These are phyloP conservation scores for Dendrobium huoshanense DNA, from an alignment of 106 monocot species.

Conservation along the genomic window DNA sequence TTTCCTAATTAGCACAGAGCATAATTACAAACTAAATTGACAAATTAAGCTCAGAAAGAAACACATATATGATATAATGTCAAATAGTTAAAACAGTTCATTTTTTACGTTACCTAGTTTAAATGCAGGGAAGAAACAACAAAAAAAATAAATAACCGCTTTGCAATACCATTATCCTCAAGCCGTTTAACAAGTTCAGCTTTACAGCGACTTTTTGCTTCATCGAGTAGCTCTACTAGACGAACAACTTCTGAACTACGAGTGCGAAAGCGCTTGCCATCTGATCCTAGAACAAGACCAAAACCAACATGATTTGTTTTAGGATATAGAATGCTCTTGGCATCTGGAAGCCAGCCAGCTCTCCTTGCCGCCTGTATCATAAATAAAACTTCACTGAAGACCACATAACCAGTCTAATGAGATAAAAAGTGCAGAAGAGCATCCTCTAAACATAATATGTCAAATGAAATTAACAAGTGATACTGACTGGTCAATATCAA, in stretches of 20 bases:
- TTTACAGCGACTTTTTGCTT: conserved; percentile 84
- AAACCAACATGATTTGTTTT: conserved; percentile 79
- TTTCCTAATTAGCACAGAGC: conserved; percentile 42
- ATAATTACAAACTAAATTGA: background rate
- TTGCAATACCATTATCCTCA: conserved; percentile 54
- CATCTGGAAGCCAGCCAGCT: conserved; percentile 63
- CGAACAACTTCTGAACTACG: conserved; percentile 90
- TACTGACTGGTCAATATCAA: background rate
- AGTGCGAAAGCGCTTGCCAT: conserved; percentile 92
- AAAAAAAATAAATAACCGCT: background rate
- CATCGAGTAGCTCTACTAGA: conserved; percentile 87
- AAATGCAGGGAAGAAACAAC: background rate
- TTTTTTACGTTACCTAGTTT: background rate
- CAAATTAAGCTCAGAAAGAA: background rate
- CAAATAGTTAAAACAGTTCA: background rate
- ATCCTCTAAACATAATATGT: background rate
- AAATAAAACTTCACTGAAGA: background rate
- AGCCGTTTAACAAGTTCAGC: conserved; percentile 66
- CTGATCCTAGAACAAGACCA: conserved; percentile 87
- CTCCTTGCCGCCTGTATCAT: conserved; percentile 22
- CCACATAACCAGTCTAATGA: background rate
- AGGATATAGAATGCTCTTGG: conserved; percentile 25
- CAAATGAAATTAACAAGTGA: background rate
- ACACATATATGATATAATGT: background rate
- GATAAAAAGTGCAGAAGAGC: background rate